Conservation (phyloP, 164 flowering plant species). For the Kalanchoe fedtschenkoi region DNA sequence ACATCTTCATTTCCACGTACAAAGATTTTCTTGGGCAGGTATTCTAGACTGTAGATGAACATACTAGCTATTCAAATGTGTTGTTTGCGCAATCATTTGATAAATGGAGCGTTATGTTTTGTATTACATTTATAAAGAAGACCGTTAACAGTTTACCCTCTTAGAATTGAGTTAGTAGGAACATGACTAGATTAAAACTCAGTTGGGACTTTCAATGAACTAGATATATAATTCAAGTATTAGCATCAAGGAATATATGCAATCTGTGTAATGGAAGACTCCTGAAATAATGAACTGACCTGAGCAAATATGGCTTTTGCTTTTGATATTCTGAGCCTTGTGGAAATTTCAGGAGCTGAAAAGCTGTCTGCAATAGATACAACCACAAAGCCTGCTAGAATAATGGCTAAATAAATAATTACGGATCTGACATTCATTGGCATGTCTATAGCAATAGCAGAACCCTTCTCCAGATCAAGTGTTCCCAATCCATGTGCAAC, state of each 20-base stretch:
- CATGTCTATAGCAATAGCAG: slow-evolving; percentile 94
- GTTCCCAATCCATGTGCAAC: slow-evolving; percentile 70
- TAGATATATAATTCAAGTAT: not conserved
- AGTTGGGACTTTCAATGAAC: not conserved
- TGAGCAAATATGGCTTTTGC: slow-evolving; percentile 90
- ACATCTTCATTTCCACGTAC: too few relatives aligned
- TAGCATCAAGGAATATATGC: not conserved
- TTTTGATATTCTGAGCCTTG: slow-evolving; percentile 59
- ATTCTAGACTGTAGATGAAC: too few relatives aligned
- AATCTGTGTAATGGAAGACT: not conserved
- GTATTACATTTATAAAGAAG: too few relatives aligned
- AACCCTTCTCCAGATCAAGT: slow-evolving; percentile 57
- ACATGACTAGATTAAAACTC: too few relatives aligned
- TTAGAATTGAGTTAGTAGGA: too few relatives aligned
- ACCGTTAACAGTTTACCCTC: too few relatives aligned
- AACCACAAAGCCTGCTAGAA: slow-evolving; percentile 81
- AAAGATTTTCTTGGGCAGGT: too few relatives aligned
- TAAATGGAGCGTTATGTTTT: too few relatives aligned
- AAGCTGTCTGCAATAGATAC: slow-evolving; percentile 97
- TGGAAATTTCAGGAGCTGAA: slow-evolving; percentile 70
- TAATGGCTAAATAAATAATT: slow-evolving; percentile 72
- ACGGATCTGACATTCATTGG: slow-evolving; percentile 88
- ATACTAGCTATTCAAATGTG: too few relatives aligned
- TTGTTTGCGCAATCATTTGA: too few relatives aligned
- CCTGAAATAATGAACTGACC: slow-evolving; percentile 27